Evolutionary conservation across 2,329 filamentous ascomycete species (phyloP).

Genomic region (Cordyceps militaris): DNA sequence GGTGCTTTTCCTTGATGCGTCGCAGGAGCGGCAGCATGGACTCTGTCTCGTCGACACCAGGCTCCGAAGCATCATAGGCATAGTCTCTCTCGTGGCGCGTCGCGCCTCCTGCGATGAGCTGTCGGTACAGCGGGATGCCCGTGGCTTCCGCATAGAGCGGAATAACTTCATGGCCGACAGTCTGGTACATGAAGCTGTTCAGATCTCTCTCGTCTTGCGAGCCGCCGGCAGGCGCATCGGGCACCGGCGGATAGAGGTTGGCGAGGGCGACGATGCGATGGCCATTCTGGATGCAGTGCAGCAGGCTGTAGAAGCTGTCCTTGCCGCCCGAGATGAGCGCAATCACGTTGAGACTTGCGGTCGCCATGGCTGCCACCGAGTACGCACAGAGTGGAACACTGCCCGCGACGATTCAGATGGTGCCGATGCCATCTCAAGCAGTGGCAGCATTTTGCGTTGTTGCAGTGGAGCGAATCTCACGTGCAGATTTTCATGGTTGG

Average conservation of each 20-base stretch:
- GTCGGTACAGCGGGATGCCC: constrained; percentile 74
- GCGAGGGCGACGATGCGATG: constrained; percentile 82
- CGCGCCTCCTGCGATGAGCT: constrained; percentile 64
- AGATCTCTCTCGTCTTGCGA: constrained; percentile 45
- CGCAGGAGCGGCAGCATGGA: constrained; percentile 70
- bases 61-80: constrained; percentile 22
- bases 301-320: constrained; percentile 88
- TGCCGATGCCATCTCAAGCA: not conserved
- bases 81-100: constrained; percentile 70
- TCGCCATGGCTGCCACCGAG: constrained; percentile 28
- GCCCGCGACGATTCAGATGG: not conserved
- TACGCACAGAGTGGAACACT: not conserved
- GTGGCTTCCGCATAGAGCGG: constrained; percentile 77
- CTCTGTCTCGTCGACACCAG: constrained; percentile 73
- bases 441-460: not conserved
- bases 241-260: constrained; percentile 50
- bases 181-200: constrained; percentile 99
- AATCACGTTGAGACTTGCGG: constrained; percentile 64
- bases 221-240: constrained; percentile 11
- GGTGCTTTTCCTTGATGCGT: constrained; percentile 60
- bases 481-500: not conserved
- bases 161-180: constrained; percentile 80
- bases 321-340: constrained; percentile 94
- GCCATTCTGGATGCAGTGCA: constrained; percentile 82
- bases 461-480: constrained; percentile 11